phyloP scores from a whole-genome alignment of 164 flowering plant genomes.

The Magnolia kwangsiensis region DNA sequence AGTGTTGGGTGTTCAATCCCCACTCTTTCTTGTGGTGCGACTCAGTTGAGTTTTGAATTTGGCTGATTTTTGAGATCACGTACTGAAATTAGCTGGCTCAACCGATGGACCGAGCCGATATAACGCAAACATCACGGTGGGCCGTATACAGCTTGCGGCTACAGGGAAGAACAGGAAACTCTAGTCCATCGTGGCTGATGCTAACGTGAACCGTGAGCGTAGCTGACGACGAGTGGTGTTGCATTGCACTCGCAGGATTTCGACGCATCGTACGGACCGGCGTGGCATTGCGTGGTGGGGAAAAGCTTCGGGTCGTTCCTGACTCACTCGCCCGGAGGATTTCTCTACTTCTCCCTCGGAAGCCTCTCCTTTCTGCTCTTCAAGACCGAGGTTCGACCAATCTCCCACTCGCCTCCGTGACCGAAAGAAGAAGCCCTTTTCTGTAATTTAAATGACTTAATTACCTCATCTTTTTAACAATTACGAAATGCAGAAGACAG shows the following conservation, averaged over 20 bases:
- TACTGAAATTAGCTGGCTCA: too few species aligned
- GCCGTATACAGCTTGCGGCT: neutral
- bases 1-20: too few species aligned
- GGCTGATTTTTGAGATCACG: too few species aligned
- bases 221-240: neutral
- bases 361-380: conserved; percentile 82
- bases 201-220: neutral
- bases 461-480: too few species aligned
- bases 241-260: conserved; percentile 54
- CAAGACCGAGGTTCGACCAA: conserved; percentile 58
- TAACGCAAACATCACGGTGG: too few species aligned
- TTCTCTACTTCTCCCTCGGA: conserved; percentile 82
- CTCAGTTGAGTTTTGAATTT: too few species aligned
- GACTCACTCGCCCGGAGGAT: conserved; percentile 86
- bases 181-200: too few species aligned
- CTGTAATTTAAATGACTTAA: neutral
- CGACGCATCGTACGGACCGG: conserved; percentile 89
- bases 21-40: too few species aligned
- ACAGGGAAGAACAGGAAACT: too few species aligned
- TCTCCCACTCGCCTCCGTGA: neutral
- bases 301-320: conserved; percentile 93
- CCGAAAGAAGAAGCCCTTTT: neutral
- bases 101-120: too few species aligned
- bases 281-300: conserved; percentile 97
- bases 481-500: too few species aligned